Base-by-base conservation (phyloP, 164 flowering plant genomes). In the Stephania cephalantha region DNA sequence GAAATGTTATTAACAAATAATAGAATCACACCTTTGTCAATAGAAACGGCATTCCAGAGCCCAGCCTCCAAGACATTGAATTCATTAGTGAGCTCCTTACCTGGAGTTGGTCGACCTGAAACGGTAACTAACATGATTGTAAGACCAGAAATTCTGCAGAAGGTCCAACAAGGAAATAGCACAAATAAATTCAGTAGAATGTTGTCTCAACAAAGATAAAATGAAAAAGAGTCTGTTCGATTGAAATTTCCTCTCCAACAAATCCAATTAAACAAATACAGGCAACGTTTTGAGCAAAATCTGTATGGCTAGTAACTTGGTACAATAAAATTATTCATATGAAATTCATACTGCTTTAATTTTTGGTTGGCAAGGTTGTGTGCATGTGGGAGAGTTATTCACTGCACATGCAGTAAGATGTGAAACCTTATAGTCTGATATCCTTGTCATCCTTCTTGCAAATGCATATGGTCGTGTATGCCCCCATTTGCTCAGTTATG, bases 41-140 rank as follows among this genome's bases (percentile, higher is more conserved):
- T 74, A 75, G 97, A 94, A 74, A 94, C 79, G 55, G 93, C 88
- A 70, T 86, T 89, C 98, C 92, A 90, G 35, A 94, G 93, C 82
- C 91, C 85, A 72, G 95, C 98, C 80, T 91, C 97, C 69, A 94
- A 82, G 76, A 90, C 95, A 84, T 94, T 94, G 81, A 81, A 94
- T 76, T 91, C 95, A 78, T 86, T 81, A 4, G 93, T 88, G 61
- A 94, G 94, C 83, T 94, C 98, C 71, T 84, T 91, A 42, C 85
- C 89, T 66, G 97, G 98, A 77, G 88, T 86, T 48, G 98, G 97
- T 74, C 91, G 86, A 75, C 98, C 97, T 94, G 91, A 76, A 82
- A 44, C 69, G 22, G 42, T 17, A n/a, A 22, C 35, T 30, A 11
- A 13, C 20, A 67, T 12, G 10, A 18, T 42, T 17, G 8, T 29